Evolutionary conservation across 441 rosid genomes (phyloP).

Genomic region (Aquilaria agallochum): DNA sequence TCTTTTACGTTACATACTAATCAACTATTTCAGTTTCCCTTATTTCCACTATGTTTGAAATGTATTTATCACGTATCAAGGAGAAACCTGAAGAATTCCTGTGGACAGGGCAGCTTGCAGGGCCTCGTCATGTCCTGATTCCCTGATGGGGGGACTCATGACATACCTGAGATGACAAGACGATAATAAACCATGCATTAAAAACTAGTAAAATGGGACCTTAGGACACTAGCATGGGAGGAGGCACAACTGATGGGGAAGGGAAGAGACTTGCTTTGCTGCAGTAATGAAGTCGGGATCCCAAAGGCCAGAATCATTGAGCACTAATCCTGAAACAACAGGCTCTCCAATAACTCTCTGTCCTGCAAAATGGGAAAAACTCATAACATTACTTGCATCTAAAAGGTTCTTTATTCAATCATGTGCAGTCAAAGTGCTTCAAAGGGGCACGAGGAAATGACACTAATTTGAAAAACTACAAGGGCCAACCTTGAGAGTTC

Average conservation of each 20-base stretch:
- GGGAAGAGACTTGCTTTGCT: slow-evolving; percentile 49
- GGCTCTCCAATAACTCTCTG: slow-evolving; percentile 93
- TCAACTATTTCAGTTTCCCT: background rate
- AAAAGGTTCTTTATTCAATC: too few relatives aligned
- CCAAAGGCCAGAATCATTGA: slow-evolving; percentile 89
- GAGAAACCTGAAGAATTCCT: slow-evolving; percentile 81
- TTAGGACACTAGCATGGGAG: too few relatives aligned
- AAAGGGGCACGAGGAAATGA: too few relatives aligned
- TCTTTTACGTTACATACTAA: background rate
- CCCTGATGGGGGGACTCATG: slow-evolving; percentile 96
- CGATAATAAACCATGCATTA: slow-evolving; percentile 11
- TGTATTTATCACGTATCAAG: slow-evolving; percentile 10
- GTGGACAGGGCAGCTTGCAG: slow-evolving; percentile 87
- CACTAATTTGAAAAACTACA: too few relatives aligned
- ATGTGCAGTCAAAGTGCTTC: too few relatives aligned
- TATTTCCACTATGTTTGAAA: background rate
- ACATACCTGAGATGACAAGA: slow-evolving; percentile 59
- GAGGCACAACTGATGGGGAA: background rate
- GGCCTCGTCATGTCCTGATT: slow-evolving; percentile 80
- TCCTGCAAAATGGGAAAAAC: slow-evolving; percentile 47
- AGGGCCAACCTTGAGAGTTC: too few relatives aligned
- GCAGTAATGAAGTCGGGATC: slow-evolving; percentile 77
- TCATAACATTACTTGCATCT: too few relatives aligned
- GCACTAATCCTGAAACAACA: slow-evolving; percentile 83
- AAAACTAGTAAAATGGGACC: background rate